Evolutionary conservation across 306 rosid genomes (phyloP), one percentile per base, ranked within the genome.

Genomic region (Morella rubra): DNA sequence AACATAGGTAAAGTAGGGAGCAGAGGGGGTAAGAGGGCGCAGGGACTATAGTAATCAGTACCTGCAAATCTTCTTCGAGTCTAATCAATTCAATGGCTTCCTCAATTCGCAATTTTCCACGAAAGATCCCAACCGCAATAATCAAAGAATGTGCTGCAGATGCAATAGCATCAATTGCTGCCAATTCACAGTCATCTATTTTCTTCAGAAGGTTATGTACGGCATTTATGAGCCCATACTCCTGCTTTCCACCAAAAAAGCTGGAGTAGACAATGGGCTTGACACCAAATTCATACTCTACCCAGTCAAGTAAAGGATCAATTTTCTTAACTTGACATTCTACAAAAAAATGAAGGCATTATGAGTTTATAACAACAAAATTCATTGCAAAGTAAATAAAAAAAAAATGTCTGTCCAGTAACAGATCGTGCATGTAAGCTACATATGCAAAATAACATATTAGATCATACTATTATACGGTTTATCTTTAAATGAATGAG

Each of bases 1-100:
- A 58, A 42, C 18, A 74, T 9, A 56, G 64, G 40, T 66, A 71
- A 41, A 19, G 0, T 0, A 2, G 2, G 50, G 66, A n/a, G 44
- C 22, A 64, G 37, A 44, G 19, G 27, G 55, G 42, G 59, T 11
- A 22, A 8, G 64, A 42, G 65, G 40, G 7, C 58, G 13, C 44
- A 11, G 47, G 47, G 53, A 71, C 6, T 41, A 68, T 71, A 68
- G 73, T 40, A 54, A 50, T 61, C 61, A 46, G 75, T 74, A 95
- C 98, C 96, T 92, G 98, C 42, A 85, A 81, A 89, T 95, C 96
- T 88, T 95, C 99, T 86, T 95, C 99, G 42, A 92, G 89, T 85
- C 99, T 89, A 81, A 82, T 86, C 69, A 95, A 84, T 71, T 92
- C 91, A 41, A 91, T 87, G 59, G 98, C 97, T 76, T 93, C 95